Conservation (phyloP, 2,329 filamentous ascomycete species). For the Diaporthe velutina region DNA sequence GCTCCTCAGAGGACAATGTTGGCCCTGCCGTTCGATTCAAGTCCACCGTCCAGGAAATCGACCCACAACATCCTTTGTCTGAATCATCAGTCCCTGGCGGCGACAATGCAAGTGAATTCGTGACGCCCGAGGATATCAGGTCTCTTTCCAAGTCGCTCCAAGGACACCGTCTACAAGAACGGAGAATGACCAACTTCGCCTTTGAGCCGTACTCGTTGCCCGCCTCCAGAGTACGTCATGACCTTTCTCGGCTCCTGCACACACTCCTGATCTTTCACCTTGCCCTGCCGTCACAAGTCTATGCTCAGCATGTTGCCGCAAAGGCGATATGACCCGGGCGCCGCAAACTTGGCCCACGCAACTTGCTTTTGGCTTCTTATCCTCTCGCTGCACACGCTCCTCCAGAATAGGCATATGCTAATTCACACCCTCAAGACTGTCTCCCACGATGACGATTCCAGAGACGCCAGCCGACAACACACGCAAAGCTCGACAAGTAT, state of each 20-base stretch:
- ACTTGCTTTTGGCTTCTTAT: constrained; percentile 25
- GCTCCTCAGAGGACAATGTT: constrained; percentile 46
- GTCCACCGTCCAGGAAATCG: constrained; percentile 78
- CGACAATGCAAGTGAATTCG: constrained; percentile 47
- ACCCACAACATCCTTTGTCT: constrained; percentile 56
- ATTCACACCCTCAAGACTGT: constrained; percentile 59
- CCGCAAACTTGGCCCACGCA: not conserved
- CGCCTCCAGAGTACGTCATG: constrained; percentile 78
- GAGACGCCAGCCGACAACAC: constrained; percentile 72
- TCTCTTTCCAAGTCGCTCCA: constrained; percentile 81
- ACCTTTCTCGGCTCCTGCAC: constrained; percentile 44
- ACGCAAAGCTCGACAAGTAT: constrained; percentile 75
- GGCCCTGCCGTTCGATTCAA: constrained; percentile 77
- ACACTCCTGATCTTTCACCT: constrained; percentile 27
- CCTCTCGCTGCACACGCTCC: not conserved
- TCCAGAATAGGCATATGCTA: constrained; percentile 35
- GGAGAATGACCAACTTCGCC: constrained; percentile 85
- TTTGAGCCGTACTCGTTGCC: constrained; percentile 94
- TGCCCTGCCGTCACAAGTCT: constrained; percentile 29
- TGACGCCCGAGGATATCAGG: constrained; percentile 74
- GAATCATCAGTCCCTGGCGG: constrained; percentile 41
- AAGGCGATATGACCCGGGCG: not conserved
- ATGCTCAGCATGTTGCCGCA: constrained; percentile 12
- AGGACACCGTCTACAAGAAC: constrained; percentile 81
- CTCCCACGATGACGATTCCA: constrained; percentile 67